phyloP scores from a whole-genome alignment of 2,329 filamentous ascomycete species.

The Nigrospora osmanthi region DNA sequence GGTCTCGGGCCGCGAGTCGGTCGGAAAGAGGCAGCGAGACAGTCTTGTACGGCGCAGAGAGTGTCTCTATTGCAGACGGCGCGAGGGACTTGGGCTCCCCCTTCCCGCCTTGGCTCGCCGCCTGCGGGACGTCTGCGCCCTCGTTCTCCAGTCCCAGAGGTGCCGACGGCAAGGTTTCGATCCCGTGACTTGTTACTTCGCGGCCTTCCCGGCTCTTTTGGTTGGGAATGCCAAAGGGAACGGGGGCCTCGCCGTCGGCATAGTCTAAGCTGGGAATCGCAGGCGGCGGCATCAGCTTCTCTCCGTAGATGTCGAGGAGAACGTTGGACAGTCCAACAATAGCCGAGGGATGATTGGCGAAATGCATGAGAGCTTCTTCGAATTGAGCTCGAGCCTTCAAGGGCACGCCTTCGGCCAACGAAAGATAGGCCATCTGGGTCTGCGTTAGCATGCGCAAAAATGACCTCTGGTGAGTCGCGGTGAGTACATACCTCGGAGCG shows the following conservation, averaged over 20 bases:
- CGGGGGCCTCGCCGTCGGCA: slow-evolving; percentile 17
- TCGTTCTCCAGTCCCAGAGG: too few species aligned
- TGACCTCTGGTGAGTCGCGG: not conserved
- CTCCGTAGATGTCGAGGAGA: slow-evolving; percentile 75
- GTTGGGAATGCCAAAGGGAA: too few species aligned
- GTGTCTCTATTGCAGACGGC: slow-evolving; percentile 25
- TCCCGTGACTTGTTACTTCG: too few species aligned
- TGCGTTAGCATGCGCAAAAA: slow-evolving; percentile 15
- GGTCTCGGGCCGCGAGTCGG: slow-evolving; percentile 80
- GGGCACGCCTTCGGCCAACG: slow-evolving; percentile 51
- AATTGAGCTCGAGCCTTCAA: slow-evolving; percentile 70
- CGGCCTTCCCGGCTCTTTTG: too few species aligned
- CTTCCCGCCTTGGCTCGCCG: too few species aligned
- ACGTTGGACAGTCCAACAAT: slow-evolving; percentile 80
- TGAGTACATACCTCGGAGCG: slow-evolving; percentile 61
- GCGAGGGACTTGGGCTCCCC: slow-evolving; percentile 6
- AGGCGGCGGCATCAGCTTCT: slow-evolving; percentile 54
- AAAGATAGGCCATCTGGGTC: slow-evolving; percentile 57
- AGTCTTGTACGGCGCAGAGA: slow-evolving; percentile 45
- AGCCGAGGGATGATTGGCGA: slow-evolving; percentile 69
- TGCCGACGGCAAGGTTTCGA: too few species aligned
- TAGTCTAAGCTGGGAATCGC: slow-evolving; percentile 38
- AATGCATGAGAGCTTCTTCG: slow-evolving; percentile 74
- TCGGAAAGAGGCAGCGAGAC: slow-evolving; percentile 65
- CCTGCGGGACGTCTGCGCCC: too few species aligned